Percentiles rank a stretch among this genome's conserved stretches.
These are phyloP conservation scores for Pelargonium australe DNA, from an alignment of 441 rosid genomes.

Conservation along the genomic window DNA sequence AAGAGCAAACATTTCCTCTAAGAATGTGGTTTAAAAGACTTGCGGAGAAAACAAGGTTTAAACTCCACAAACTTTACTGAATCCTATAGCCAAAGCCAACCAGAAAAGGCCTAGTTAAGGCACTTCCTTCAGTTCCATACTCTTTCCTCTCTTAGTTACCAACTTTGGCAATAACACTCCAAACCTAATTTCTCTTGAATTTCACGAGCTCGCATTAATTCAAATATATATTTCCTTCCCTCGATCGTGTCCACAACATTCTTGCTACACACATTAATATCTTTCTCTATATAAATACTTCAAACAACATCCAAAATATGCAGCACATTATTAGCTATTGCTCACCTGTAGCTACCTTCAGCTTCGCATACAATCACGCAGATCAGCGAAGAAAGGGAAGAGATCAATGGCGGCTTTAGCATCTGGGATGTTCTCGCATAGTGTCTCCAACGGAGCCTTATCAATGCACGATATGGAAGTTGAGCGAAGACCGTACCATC, in stretches of 20 bases:
- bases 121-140: too few species aligned
- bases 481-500: conserved; percentile 61
- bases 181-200: not conserved
- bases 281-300: conserved; percentile 10
- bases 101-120: too few species aligned
- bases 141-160: too few species aligned
- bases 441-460: conserved; percentile 49
- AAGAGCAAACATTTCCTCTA: too few species aligned
- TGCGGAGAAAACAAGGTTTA: too few species aligned
- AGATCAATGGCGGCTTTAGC: conserved; percentile 13
- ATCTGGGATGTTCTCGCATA: conserved; percentile 51
- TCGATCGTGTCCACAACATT: not conserved
- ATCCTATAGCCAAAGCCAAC: too few species aligned
- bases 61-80: too few species aligned
- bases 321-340: not conserved
- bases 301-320: not conserved
- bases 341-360: too few species aligned
- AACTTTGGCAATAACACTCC: not conserved
- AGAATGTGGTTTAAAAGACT: too few species aligned
- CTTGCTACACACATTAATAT: not conserved
- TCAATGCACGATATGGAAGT: conserved; percentile 35
- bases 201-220: not conserved
- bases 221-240: too few species aligned
- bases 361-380: not conserved
- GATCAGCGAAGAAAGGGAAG: not conserved